Evolutionary conservation across 164 flowering plant species (phyloP), one percentile per base, ranked within the genome.

Genomic region (Euptelea pleiosperma): DNA sequence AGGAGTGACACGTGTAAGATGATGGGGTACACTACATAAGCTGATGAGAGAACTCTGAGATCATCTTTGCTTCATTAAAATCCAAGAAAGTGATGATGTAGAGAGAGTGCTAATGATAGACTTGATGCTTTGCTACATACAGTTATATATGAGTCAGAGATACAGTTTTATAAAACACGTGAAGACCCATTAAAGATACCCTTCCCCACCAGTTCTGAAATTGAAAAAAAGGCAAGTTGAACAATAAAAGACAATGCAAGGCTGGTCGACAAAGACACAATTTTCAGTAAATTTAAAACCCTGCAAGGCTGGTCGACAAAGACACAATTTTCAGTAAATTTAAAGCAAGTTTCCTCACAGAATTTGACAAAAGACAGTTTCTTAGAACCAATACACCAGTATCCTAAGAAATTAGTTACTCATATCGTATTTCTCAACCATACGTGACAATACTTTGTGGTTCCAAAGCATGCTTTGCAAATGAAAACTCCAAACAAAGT

Each of bases 381-480:
- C 12, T 14, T 3, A 28, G 8, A 45, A 47, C 24, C 34, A 18
- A 5, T 16, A 37, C 31, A 64, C 15, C 6, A 2, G n/a, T 14
- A 19, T 3, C 42, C 10, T 9, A 21, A 15, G 10, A 36, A 43
- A 3, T 15, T n/a, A 21, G 39, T 3, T 19, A 37, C 9, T 4
- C 83, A 61, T 83, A 91, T 97, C 93, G 76, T 77, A 64, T 84
- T 94, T 66, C 91, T 82, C 72, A 94, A 70, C 99, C 99, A 94
- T 55, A 96, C 84, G 70, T 94, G 97, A 69, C 99, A 94, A 64
- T 94, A 94, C 64, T 94, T 94, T 16, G 97, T 94, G 11, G 99
- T 94, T 43, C 99, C 99, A 82, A 88, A 94, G 79, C 97, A 85
- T 30, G 96, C 99, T 81, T 98, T 94, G 80, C 60, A 74, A 63